These are phyloP conservation scores for Trypanosoma cruzi DNA, from an alignment of 208 protist species.

Conservation along the genomic window DNA sequence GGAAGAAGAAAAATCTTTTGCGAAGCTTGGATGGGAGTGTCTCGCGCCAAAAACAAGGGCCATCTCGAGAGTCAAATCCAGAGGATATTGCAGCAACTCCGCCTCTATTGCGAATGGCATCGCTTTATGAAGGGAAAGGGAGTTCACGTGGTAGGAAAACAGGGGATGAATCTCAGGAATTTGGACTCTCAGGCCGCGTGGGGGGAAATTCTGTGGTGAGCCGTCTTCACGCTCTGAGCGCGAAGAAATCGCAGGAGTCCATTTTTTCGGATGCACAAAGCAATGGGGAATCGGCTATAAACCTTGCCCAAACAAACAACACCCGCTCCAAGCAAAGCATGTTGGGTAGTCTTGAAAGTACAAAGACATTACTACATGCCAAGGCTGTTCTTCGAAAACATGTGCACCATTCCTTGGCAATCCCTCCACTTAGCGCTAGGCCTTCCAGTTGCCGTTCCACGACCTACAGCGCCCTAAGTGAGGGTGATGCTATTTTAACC, in stretches of 20 bases:
- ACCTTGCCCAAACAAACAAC: not conserved
- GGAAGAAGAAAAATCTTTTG: not conserved
- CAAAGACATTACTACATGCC: constrained; percentile 21
- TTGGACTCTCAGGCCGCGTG: not conserved
- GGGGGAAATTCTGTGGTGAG: not conserved
- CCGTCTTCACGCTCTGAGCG: not conserved
- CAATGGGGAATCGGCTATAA: not conserved
- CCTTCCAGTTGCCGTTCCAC: not conserved
- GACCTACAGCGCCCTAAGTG: not conserved
- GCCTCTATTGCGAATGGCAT: not conserved
- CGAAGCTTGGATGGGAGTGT: not conserved
- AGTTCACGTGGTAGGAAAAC: not conserved
- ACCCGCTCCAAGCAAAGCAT: not conserved
- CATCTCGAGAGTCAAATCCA: not conserved
- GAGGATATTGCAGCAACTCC: not conserved
- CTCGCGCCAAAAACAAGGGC: not conserved
- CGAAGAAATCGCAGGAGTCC: not conserved
- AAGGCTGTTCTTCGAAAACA: constrained; percentile 33
- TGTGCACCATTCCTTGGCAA: constrained; percentile 5
- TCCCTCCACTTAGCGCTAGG: not conserved
- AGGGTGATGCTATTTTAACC: not conserved
- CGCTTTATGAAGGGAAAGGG: not conserved
- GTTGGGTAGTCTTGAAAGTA: not conserved
- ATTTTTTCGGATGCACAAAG: not conserved
- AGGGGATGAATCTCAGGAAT: not conserved